Percentiles rank a stretch among this genome's conserved stretches.
Conservation (phyloP, 345 rosid genomes). For the Diplotaxis tenuifolia region DNA sequence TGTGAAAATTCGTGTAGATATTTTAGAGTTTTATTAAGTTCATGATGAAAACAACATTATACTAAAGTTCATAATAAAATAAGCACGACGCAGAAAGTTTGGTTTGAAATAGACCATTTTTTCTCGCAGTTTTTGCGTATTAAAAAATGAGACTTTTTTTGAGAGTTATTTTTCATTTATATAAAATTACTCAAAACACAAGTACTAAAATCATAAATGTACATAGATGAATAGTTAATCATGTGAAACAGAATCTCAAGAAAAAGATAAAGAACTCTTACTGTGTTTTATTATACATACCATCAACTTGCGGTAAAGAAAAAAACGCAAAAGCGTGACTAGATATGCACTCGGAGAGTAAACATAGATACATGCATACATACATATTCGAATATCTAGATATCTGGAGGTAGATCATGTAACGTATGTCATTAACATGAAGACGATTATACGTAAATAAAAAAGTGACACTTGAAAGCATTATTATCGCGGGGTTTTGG, state of each 20-base stretch:
- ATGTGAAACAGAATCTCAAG: constrained; percentile 9
- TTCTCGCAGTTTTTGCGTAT: constrained; percentile 24
- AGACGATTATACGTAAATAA: neutral
- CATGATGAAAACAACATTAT: no score
- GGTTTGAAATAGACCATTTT: no score
- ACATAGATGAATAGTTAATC: constrained; percentile 14
- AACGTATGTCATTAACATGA: neutral
- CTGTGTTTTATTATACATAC: neutral
- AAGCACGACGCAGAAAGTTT: no score
- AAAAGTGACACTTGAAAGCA: constrained; percentile 9
- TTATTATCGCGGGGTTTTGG: no score
- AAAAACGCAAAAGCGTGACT: constrained; percentile 22
- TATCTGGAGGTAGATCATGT: no score
- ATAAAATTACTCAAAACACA: neutral
- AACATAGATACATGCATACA: constrained; percentile 3
- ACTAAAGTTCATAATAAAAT: no score
- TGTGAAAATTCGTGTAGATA: no score
- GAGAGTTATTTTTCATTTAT: neutral
- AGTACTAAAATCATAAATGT: neutral
- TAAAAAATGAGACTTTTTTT: constrained; percentile 29
- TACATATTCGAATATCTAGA: constrained; percentile 6
- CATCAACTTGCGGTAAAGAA: constrained; percentile 15
- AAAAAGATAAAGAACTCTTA: neutral
- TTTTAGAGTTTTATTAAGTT: no score
- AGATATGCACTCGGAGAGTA: constrained; percentile 34